phyloP scores from a whole-genome alignment of 768 basidiomycete genomes.

The Coprinopsis sp. region DNA sequence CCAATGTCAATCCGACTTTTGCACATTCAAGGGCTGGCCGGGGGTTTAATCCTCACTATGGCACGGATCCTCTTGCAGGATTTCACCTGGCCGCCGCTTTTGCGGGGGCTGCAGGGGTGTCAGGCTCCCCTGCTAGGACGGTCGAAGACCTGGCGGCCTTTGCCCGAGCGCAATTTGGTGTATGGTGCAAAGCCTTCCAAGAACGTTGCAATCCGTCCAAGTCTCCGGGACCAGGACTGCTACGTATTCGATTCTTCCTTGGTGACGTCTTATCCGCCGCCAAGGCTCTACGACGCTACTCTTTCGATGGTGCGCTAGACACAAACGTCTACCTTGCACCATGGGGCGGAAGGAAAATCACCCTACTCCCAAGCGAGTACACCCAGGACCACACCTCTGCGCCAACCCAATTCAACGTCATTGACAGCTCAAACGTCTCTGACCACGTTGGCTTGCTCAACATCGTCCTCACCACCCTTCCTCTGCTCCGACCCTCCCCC shows the following conservation, averaged over 20 bases:
- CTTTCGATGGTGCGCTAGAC: conserved; percentile 13
- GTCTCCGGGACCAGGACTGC: too few relatives aligned
- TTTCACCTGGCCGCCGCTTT: conserved; percentile 38
- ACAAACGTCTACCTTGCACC: conserved; percentile 27
- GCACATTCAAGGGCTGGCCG: conserved; percentile 36
- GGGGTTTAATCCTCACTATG: conserved; percentile 40
- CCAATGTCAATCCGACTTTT: conserved; percentile 42
- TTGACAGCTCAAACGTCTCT: conserved; percentile 47
- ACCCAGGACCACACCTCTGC: conserved; percentile 13
- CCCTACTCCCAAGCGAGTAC: conserved; percentile 31
- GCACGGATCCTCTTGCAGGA: conserved; percentile 34
- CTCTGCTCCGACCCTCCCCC: conserved; percentile 32
- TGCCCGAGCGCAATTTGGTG: conserved; percentile 30
- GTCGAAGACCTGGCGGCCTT: conserved; percentile 22
- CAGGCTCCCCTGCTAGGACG: conserved; percentile 7
- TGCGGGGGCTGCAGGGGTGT: conserved; percentile 13
- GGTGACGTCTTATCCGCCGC: conserved; percentile 38
- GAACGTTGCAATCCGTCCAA: conserved; percentile 12
- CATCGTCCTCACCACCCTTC: conserved; percentile 29
- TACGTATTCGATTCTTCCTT: conserved; percentile 35
- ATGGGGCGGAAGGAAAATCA: conserved; percentile 31
- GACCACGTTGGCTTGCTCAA: conserved; percentile 49
- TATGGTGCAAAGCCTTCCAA: conserved; percentile 29
- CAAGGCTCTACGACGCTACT: conserved; percentile 25
- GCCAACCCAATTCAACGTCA: conserved; percentile 37